These are phyloP conservation scores for Camellia oleifera DNA, from an alignment of 179 eudicot species.

Conservation along the genomic window DNA sequence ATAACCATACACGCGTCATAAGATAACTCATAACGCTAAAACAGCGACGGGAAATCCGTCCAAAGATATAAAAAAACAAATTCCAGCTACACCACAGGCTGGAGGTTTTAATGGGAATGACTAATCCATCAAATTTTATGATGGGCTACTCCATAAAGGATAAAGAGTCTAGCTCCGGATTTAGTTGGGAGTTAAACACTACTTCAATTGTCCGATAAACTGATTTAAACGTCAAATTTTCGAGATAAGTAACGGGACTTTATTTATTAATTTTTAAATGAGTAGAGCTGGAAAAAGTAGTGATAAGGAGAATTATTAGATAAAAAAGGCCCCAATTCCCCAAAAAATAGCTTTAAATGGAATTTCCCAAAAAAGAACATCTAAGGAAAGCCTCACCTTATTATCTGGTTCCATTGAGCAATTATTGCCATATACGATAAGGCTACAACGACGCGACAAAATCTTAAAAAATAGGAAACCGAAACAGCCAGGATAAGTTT, in stretches of 20 bases:
- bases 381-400: background rate
- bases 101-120: slow-evolving; percentile 16
- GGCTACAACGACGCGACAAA: too few relatives aligned
- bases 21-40: background rate
- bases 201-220: background rate
- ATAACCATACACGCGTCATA: slow-evolving; percentile 11
- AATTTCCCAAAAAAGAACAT: background rate
- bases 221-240: background rate
- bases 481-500: too few relatives aligned
- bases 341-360: too few relatives aligned
- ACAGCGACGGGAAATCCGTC: background rate
- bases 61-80: slow-evolving; percentile 20
- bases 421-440: background rate
- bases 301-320: background rate
- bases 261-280: background rate
- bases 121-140: slow-evolving; percentile 3
- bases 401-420: background rate
- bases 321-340: background rate
- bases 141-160: background rate
- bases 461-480: too few relatives aligned
- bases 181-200: background rate
- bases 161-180: background rate
- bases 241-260: background rate
- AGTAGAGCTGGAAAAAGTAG: background rate
- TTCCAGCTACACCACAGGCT: slow-evolving; percentile 26